Conservation (phyloP, 768 basidiomycete genomes). For the Lactarius deliciosus region DNA sequence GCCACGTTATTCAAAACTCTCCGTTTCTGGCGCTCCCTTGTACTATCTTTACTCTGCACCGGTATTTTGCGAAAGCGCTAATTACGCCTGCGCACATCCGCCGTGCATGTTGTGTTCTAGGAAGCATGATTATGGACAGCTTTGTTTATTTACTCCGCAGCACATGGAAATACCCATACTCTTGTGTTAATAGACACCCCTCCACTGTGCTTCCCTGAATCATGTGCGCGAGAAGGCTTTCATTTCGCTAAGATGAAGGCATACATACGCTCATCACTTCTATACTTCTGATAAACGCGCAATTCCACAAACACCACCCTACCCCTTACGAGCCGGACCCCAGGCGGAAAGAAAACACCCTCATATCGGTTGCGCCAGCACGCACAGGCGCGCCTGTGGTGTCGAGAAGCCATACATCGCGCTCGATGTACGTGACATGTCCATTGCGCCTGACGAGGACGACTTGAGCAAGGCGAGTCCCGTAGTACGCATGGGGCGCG, state of each 20-base stretch:
- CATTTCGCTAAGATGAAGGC: constrained; percentile 6
- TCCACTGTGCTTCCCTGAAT: constrained; percentile 21
- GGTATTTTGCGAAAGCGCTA: constrained; percentile 24
- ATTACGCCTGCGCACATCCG: constrained; percentile 18
- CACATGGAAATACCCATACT: constrained; percentile 28
- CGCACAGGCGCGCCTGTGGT: constrained; percentile 41
- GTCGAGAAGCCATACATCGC: constrained; percentile 60
- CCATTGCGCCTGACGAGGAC: constrained; percentile 63
- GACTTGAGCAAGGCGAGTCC: constrained; percentile 72
- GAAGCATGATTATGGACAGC: constrained; percentile 30
- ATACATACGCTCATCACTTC: background rate
- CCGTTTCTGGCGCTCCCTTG: constrained; percentile 24
- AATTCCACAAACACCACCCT: background rate
- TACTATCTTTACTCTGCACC: constrained; percentile 27
- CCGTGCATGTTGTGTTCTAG: constrained; percentile 28
- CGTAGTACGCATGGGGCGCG: constrained; percentile 44
- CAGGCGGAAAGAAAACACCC: constrained; percentile 52
- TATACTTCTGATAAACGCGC: constrained; percentile 21
- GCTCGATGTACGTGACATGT: constrained; percentile 64
- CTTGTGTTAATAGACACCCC: constrained; percentile 22
- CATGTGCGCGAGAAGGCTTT: constrained; percentile 16
- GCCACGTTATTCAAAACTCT: constrained; percentile 27
- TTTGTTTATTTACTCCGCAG: constrained; percentile 18
- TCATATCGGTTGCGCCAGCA: constrained; percentile 45
- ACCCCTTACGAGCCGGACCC: constrained; percentile 5